Evolutionary conservation across 2,329 filamentous ascomycete species (phyloP), one percentile per base, ranked within the genome.

Genomic region (Hortaea werneckii): DNA sequence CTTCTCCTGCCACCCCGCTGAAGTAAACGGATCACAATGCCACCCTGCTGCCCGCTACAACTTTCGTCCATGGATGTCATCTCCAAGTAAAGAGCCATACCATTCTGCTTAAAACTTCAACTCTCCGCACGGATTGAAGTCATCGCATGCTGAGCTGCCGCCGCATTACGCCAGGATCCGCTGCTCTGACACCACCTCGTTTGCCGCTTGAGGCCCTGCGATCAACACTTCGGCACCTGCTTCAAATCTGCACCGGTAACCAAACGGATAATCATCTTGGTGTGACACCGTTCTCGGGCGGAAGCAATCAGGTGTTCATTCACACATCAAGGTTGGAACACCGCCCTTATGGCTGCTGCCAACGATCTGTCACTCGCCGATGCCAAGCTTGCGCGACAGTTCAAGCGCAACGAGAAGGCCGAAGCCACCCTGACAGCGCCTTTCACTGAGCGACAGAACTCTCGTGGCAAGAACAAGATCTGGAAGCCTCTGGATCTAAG

Each of bases 361-460:
- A 32, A 44, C 39, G 35, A 41, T 32, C 38, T 50, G 43, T 52
- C 54, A 8, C 51, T 56, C 34, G 60, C 60, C 5, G 53, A 57
- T 28, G 58, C 58, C 11, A 62, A 60, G 48, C 52, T 64, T 1
- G 57, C 56, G 37, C 60, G 61, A 26, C 60, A 64, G 48, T 57
- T 57, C 30, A 55, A 56, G 46, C 58, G 59, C 43, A 63, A 60
- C 29, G 51, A 55, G 35, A 54, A 55, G 28, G 58, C 56, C 5
- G 60, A 64, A 20, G 54, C 60, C 28, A 51, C 57, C 5, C 43
- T 61, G 29, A 46, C 45, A 10, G 46, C 50, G 10, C 53, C 50
- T 1, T 44, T 43, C 30, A 37, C 29, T 28, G 48, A 51, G 32
- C 50, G 51, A 13, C 54, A 50, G n/a, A n/a, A 30, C 5, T 51